Conservation (phyloP, 2,329 filamentous ascomycete species). For the Neospermospora avenae region DNA sequence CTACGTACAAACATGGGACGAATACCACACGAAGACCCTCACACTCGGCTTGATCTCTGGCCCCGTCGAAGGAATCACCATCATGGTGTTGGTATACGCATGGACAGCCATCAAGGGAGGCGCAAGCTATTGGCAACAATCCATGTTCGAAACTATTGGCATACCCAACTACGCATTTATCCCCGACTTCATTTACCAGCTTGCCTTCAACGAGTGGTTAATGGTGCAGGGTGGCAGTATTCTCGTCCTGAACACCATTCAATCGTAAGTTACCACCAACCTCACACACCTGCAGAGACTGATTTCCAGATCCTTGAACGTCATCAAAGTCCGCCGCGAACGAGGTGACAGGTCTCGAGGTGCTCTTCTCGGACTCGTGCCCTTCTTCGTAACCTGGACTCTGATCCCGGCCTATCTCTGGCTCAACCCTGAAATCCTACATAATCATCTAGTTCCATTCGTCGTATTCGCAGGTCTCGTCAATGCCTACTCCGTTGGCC, state of each 20-base stretch:
- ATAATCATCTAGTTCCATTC: conserved; percentile 84
- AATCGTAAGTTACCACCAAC: conserved; percentile 44
- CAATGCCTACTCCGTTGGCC: conserved; percentile 92
- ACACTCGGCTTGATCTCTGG: conserved; percentile 90
- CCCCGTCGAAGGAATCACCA: conserved; percentile 90
- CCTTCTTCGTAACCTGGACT: conserved; percentile 75
- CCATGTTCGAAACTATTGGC: conserved; percentile 71
- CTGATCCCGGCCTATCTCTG: conserved; percentile 76
- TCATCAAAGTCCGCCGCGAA: conserved; percentile 74
- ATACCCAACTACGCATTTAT: conserved; percentile 62
- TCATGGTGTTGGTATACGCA: conserved; percentile 75
- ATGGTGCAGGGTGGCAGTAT: conserved; percentile 81
- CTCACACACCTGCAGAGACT: conserved; percentile 7
- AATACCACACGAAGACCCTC: conserved; percentile 96
- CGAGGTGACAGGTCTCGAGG: conserved; percentile 69
- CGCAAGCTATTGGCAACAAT: conserved; percentile 88
- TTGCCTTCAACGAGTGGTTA: conserved; percentile 91
- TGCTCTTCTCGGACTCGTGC: conserved; percentile 77
- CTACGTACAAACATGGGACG: conserved; percentile 98
- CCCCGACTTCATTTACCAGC: conserved; percentile 67
- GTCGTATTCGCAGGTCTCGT: conserved; percentile 82
- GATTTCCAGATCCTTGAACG: conserved; percentile 64
- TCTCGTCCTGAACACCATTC: conserved; percentile 78
- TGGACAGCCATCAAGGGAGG: conserved; percentile 83
- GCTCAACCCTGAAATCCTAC: conserved; percentile 79